A percentile compares a stretch with the other conserved stretches of the same genome.
Conservation (phyloP, 257 asterid genomes). For the Przewalskia tangutica region DNA sequence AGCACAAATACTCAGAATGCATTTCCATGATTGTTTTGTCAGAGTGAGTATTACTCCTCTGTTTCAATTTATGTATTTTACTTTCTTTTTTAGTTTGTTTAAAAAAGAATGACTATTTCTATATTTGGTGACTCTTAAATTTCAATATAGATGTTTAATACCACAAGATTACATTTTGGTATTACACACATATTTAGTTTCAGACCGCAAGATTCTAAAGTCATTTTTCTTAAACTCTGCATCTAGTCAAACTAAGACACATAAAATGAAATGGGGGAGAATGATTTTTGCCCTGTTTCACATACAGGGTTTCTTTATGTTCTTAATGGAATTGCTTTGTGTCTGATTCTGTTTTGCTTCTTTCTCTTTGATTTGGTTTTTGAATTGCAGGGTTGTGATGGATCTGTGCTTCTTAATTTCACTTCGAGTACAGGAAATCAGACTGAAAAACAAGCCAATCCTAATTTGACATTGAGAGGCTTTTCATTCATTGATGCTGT, state of each 20-base stretch:
- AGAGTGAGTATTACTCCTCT: slow-evolving; percentile 7
- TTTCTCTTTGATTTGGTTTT: background rate
- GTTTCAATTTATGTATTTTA: background rate
- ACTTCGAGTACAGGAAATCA: slow-evolving; percentile 9
- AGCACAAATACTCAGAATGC: slow-evolving; percentile 38
- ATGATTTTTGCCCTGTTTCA: background rate
- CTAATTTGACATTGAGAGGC: slow-evolving; percentile 6
- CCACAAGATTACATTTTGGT: background rate
- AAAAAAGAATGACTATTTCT: background rate
- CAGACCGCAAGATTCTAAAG: fast-evolving
- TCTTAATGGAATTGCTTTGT: too few relatives aligned
- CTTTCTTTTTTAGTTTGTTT: background rate
- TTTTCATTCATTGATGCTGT: slow-evolving; percentile 12
- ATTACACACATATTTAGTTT: background rate
- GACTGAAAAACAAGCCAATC: slow-evolving; percentile 10
- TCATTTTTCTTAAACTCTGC: background rate
- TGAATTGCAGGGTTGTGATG: slow-evolving; percentile 19
- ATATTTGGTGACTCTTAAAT: background rate
- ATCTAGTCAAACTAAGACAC: background rate
- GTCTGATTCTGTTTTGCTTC: background rate
- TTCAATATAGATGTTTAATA: background rate
- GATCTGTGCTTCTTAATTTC: slow-evolving; percentile 14
- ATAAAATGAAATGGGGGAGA: background rate
- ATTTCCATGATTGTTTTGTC: slow-evolving; percentile 39
- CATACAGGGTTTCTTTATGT: too few relatives aligned